Percentiles rank a stretch among this genome's conserved stretches.
phyloP scores from a whole-genome alignment of 2,329 filamentous ascomycete species.

The Sclerotinia subarctica region DNA sequence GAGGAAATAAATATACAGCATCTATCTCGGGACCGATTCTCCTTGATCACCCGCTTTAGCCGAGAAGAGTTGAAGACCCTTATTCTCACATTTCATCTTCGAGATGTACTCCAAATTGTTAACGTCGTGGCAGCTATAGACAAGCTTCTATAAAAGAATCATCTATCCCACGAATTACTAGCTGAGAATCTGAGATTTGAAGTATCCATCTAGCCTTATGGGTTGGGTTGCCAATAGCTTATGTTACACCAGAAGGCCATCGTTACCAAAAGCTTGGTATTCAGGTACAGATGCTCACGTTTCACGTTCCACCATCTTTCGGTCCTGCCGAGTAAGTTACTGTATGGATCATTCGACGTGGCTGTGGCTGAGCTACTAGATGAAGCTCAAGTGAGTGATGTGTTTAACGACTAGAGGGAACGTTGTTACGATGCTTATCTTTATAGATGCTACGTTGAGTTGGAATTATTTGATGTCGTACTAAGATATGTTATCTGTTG shows the following conservation, averaged over 20 bases:
- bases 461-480: not conserved
- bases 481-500: not conserved
- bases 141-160: not conserved
- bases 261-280: not conserved
- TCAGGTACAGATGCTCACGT: not conserved
- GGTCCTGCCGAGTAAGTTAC: not conserved
- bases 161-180: not conserved
- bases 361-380: not conserved
- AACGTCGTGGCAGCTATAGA: not conserved
- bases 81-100: not conserved
- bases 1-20: not conserved
- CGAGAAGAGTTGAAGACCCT: not conserved
- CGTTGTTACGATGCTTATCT: conserved; percentile 1
- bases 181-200: not conserved
- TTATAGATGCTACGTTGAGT: conserved; percentile 5
- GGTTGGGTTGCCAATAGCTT: not conserved
- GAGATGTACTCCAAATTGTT: not conserved
- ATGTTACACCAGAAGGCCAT: not conserved
- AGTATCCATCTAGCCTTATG: not conserved
- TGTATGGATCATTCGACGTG: not conserved
- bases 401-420: not conserved
- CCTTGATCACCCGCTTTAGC: not conserved
- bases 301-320: not conserved
- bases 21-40: not conserved
- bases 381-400: not conserved